Evolutionary conservation across 108 stramenopile species (phyloP), one percentile per base, ranked within the genome.

Genomic region (Cyclotella choctawhatcheeana): DNA sequence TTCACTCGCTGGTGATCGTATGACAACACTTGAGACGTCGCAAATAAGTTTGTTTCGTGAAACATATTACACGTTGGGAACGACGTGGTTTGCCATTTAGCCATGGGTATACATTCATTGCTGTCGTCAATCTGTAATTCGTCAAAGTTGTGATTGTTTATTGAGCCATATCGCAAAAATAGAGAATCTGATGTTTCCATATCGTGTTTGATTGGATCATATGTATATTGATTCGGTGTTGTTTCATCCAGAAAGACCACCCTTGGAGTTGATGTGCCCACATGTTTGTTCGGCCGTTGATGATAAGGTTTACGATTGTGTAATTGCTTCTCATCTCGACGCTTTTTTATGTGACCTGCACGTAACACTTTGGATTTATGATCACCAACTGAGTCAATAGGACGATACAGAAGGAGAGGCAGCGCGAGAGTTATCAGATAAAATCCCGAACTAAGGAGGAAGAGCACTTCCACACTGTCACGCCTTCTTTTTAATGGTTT

Each of bases 61-160:
- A 92, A 82, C 5, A 47, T 30, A 76, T 93, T 93, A 74, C 92
- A 93, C 45, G 81, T 91, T 20, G 85, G 84, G 72, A 82, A 85
- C 10, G 75, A 80, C 37, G 76, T 55, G 5, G 78, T 79, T 81
- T 89, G 88, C 92, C 92, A 93, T 56, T 85, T 67, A 60, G 86
- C 68, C 74, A 86, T 90, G 21, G 89, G 89, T 18, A 86, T 83
- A 44, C 92, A 93, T 60, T 93, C 87, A 48, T n/a, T 40, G 37
- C 37, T 40, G 6, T 40, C 37, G 6, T 40, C n/a, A n/a, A n/a
- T n/a, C n/a, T n/a, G n/a, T n/a, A n/a, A n/a, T n/a, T n/a, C n/a
- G n/a, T n/a, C n/a, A n/a, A n/a, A n/a, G n/a, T n/a, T n/a, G n/a
- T n/a, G n/a, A n/a, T n/a, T n/a, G n/a, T n/a, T n/a, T n/a, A n/a